Conservation (phyloP, 352 stramenopile species). For the Thraustotheca clavata region DNA sequence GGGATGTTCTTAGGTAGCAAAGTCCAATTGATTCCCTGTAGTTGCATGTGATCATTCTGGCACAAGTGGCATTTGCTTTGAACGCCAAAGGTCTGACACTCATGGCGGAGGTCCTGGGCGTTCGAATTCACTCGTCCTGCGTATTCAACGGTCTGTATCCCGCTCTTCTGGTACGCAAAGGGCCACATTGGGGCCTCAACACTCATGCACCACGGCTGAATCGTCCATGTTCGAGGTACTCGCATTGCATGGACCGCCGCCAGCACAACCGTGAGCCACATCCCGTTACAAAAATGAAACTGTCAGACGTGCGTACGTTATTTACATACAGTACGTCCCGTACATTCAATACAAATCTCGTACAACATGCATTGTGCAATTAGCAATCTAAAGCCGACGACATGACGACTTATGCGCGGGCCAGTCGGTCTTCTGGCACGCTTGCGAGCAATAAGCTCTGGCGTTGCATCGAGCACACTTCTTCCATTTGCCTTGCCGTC, state of each 20-base stretch:
- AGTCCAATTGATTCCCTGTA: conserved; percentile 84
- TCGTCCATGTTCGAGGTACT: conserved; percentile 76
- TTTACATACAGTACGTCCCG: background rate
- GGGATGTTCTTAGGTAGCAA: conserved; percentile 83
- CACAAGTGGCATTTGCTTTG: conserved; percentile 93
- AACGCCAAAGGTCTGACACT: conserved; percentile 80
- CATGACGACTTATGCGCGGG: conserved; percentile 20
- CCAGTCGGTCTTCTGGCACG: conserved; percentile 21
- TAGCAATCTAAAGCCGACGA: conserved; percentile 2
- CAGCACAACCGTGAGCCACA: background rate
- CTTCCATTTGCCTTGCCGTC: conserved; percentile 16
- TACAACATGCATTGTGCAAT: background rate
- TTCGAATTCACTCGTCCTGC: conserved; percentile 86
- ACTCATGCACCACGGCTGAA: conserved; percentile 78
- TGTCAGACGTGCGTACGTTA: background rate
- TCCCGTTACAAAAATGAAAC: background rate
- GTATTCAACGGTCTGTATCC: conserved; percentile 64
- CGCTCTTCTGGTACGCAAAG: conserved; percentile 89
- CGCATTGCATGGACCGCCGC: conserved; percentile 35
- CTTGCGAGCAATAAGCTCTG: conserved; percentile 17
- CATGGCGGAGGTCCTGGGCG: conserved; percentile 88
- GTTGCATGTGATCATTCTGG: conserved; percentile 61
- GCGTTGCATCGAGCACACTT: conserved; percentile 22
- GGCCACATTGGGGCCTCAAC: conserved; percentile 84
- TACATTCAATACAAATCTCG: background rate